Evolutionary conservation across 2,329 filamentous ascomycete species (phyloP), one percentile per base, ranked within the genome.

Genomic region (Xylariomycetidae sp.): DNA sequence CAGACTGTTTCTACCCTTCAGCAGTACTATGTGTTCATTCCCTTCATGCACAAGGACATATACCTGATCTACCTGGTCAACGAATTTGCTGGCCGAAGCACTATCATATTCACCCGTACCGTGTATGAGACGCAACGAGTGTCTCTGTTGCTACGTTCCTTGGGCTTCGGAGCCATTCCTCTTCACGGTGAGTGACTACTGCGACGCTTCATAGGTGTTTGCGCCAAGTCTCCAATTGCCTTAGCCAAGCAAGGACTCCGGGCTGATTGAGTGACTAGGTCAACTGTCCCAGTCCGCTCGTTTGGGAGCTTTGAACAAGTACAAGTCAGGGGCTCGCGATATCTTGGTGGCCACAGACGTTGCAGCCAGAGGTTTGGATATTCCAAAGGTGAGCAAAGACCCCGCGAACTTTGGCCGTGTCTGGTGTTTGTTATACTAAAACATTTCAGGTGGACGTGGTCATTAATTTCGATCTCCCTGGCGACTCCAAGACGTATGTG

Each of bases 301-400:
- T 46, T 66, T 96, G 1, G 89, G 87, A 6, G 85, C 92, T 0
- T 68, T 98, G 7, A 85, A 84, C 57, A 96, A 96, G 57, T 96
- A 98, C 70, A 80, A 83, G 34, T 70, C 82, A 3, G 79, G 81
- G 6, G 76, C 74, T n/a, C 73, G 88, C 25, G 79, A 93, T 45
- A 90, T 98, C 24, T 74, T 98, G 4, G 84, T 95, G 4, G 88
- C 88, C 9, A 95, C 89, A 0, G 89, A 95, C 57, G 86, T 95
- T n/a, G 89, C 42, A 31, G 85, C 89, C 1, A 80, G 89, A 56
- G 90, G 89, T 70, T 70, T 95, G 6, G 89, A 95, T 66, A 94
- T 95, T 29, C 88, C 88, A 10, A 82, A 78, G n/a, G 88, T 95
- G n/a, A n/a, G n/a, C n/a, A n/a, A n/a, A n/a, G n/a, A n/a, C n/a